phyloP scores from a whole-genome alignment of 2,329 filamentous ascomycete species.

The Fusarium humuli region DNA sequence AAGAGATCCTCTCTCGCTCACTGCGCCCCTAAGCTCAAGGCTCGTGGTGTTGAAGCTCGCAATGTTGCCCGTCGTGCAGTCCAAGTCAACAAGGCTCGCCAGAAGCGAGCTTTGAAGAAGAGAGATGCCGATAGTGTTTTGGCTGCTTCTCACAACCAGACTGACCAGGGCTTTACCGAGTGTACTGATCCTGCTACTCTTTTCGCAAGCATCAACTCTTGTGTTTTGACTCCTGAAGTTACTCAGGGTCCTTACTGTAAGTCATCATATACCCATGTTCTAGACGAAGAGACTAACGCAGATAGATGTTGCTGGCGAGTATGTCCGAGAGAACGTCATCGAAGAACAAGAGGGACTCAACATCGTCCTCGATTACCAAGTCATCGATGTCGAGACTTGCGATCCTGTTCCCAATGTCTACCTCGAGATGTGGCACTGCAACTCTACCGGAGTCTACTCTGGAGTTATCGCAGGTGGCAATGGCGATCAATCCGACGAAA shows the following conservation, averaged over 20 bases:
- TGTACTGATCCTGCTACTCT: constrained; percentile 50
- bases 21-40: constrained; percentile 60
- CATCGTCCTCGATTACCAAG: constrained; percentile 58
- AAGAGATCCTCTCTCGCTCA: constrained; percentile 58
- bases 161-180: constrained; percentile 49
- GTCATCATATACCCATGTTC: neutral
- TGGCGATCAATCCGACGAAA: constrained; percentile 57
- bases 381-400: constrained; percentile 59
- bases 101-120: constrained; percentile 50
- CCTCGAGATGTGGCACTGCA: constrained; percentile 61
- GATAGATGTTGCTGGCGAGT: constrained; percentile 49
- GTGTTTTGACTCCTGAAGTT: constrained; percentile 62
- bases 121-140: constrained; percentile 52
- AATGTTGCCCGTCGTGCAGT: constrained; percentile 59
- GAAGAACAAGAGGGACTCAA: constrained; percentile 57
- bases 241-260: constrained; percentile 62
- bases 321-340: constrained; percentile 52
- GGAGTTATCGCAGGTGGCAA: constrained; percentile 55
- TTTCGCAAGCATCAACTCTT: constrained; percentile 57
- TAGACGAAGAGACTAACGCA: no score
- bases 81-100: constrained; percentile 56
- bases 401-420: constrained; percentile 56
- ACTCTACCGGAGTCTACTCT: constrained; percentile 61
- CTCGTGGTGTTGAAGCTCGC: constrained; percentile 58
- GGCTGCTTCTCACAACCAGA: constrained; percentile 53